These are phyloP conservation scores for Escallonia rubra DNA, from an alignment of 129 eudicot species.

Conservation along the genomic window DNA sequence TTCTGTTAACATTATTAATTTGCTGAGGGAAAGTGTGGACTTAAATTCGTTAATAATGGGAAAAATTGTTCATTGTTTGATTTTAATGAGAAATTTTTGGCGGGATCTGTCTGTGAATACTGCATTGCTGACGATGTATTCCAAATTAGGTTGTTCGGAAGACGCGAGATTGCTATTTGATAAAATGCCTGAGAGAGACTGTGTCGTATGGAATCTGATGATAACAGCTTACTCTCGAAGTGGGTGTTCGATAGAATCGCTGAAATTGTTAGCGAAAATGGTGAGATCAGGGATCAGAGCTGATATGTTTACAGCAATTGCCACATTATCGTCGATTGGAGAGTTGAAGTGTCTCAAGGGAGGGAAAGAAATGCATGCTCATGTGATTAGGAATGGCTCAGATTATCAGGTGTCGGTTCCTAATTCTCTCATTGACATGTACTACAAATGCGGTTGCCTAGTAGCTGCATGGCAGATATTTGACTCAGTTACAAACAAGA, in stretches of 20 bases:
- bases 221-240: constrained; percentile 15
- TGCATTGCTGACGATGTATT: constrained; percentile 26
- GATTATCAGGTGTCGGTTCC: constrained; percentile 27
- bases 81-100: constrained; percentile 5
- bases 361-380: constrained; percentile 23
- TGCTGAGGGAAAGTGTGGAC: constrained; percentile 16
- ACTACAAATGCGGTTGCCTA: constrained; percentile 21
- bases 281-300: constrained; percentile 11
- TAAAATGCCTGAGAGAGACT: constrained; percentile 13
- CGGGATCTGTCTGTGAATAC: constrained; percentile 20
- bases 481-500: constrained; percentile 14
- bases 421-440: constrained; percentile 30
- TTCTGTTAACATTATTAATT: constrained; percentile 12
- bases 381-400: constrained; percentile 19
- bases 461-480: constrained; percentile 1
- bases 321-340: constrained; percentile 17
- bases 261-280: constrained; percentile 10
- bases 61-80: constrained; percentile 7
- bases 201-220: constrained; percentile 32
- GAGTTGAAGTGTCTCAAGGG: constrained; percentile 13
- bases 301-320: constrained; percentile 23
- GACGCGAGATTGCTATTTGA: constrained; percentile 26
- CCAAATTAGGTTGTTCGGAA: constrained; percentile 19
- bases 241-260: constrained; percentile 11
- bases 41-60: constrained; percentile 17